Conservation (phyloP, 2,329 filamentous ascomycete genomes). For the Alternaria sp. region DNA sequence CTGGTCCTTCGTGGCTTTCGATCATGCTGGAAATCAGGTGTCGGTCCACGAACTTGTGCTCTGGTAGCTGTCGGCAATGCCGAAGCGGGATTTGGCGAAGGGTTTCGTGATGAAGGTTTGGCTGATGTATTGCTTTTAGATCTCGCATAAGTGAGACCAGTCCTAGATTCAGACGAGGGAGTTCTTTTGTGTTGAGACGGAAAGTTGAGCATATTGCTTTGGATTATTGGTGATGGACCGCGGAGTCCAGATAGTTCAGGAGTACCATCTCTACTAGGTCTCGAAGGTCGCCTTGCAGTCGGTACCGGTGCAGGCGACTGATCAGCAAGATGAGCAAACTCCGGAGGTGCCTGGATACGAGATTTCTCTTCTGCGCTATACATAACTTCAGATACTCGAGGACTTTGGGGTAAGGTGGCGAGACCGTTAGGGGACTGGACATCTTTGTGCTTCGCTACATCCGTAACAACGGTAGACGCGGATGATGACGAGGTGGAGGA, state of each 20-base stretch:
- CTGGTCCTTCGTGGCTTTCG: slow-evolving; percentile 41
- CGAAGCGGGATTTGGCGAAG: slow-evolving; percentile 50
- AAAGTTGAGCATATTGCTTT: slow-evolving; percentile 62
- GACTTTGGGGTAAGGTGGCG: slow-evolving; percentile 62
- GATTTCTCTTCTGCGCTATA: slow-evolving; percentile 17
- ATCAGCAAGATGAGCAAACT: slow-evolving; percentile 67
- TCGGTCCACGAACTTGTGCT: slow-evolving; percentile 40
- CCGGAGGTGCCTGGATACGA: slow-evolving; percentile 45
- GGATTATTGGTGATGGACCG: slow-evolving; percentile 62
- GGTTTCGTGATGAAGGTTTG: slow-evolving; percentile 48
- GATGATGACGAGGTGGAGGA: slow-evolving; percentile 77
- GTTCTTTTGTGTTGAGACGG: slow-evolving; percentile 61
- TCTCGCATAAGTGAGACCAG: slow-evolving; percentile 25
- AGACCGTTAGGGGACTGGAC: slow-evolving; percentile 43
- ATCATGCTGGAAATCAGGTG: slow-evolving; percentile 53
- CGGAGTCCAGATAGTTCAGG: slow-evolving; percentile 54
- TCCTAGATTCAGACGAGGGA: slow-evolving; percentile 57
- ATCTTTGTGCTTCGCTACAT: slow-evolving; percentile 56
- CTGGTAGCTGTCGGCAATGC: slow-evolving; percentile 34
- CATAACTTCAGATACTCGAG: slow-evolving; percentile 37
- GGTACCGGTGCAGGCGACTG: slow-evolving; percentile 58
- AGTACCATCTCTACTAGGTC: slow-evolving; percentile 58
- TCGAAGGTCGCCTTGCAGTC: slow-evolving; percentile 56
- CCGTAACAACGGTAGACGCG: slow-evolving; percentile 70
- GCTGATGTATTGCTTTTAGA: slow-evolving; percentile 36